A percentile compares a stretch with the other conserved stretches of the same genome.
phyloP scores from a whole-genome alignment of 2,329 filamentous ascomycete species.

The Scedosporium apiospermum region DNA sequence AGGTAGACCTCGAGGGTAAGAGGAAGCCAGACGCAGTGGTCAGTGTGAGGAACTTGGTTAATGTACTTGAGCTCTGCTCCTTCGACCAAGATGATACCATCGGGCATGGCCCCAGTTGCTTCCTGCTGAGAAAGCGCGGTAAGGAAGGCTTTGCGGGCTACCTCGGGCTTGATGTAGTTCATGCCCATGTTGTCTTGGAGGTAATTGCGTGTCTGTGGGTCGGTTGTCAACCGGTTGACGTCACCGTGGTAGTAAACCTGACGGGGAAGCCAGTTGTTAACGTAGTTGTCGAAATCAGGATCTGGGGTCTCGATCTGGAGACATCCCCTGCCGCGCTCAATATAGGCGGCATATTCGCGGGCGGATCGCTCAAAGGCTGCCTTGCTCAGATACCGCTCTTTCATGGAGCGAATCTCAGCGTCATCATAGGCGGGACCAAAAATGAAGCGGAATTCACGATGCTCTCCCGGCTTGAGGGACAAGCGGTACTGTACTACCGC shows the following conservation, averaged over 20 bases:
- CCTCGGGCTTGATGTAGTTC: constrained; percentile 42
- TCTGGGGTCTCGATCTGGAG: constrained; percentile 45
- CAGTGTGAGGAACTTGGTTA: constrained; percentile 51
- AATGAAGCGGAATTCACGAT: constrained; percentile 40
- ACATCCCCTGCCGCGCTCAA: constrained; percentile 38
- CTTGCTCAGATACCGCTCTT: constrained; percentile 37
- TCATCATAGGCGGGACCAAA: constrained; percentile 46
- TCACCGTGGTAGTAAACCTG: constrained; percentile 51
- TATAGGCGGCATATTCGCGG: constrained; percentile 39
- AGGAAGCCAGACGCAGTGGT: constrained; percentile 50
- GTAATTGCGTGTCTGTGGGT: constrained; percentile 50
- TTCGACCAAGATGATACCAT: constrained; percentile 43
- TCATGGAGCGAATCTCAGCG: constrained; percentile 35
- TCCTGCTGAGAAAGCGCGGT: constrained; percentile 44
- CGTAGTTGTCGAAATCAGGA: constrained; percentile 43
- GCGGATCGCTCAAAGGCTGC: constrained; percentile 35
- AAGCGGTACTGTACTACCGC: constrained; percentile 43
- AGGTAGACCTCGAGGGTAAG: constrained; percentile 45
- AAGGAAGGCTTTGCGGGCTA: constrained; percentile 37
- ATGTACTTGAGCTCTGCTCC: constrained; percentile 51
- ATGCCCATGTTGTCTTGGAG: constrained; percentile 54
- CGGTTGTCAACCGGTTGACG: constrained; percentile 47
- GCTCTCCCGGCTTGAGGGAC: constrained; percentile 26
- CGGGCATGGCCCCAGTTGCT: constrained; percentile 45
- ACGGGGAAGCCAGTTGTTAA: constrained; percentile 50